phyloP scores from a whole-genome alignment of 2,329 filamentous ascomycete species.

The Botrytis porri region DNA sequence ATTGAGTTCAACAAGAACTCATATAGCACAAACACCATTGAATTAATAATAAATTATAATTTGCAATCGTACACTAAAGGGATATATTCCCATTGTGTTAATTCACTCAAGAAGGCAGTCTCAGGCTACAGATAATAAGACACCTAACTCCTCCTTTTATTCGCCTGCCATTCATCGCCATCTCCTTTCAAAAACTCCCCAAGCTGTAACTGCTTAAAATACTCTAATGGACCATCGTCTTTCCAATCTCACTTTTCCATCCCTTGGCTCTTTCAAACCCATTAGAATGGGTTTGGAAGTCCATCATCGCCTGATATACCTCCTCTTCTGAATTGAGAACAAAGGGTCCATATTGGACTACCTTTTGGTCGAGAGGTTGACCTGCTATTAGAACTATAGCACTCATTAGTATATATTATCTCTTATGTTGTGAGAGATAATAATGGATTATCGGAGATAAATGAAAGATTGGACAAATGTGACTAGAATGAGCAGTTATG shows the following conservation, averaged over 20 bases:
- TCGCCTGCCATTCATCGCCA: background rate
- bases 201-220: background rate
- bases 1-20: background rate
- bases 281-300: constrained; percentile 70
- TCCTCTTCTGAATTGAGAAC: constrained; percentile 71
- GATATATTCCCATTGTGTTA: no score
- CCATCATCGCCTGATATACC: constrained; percentile 72
- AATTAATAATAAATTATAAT: background rate
- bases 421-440: background rate
- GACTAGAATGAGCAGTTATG: background rate
- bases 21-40: background rate
- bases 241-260: constrained; percentile 86
- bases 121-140: background rate
- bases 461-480: background rate
- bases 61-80: no score
- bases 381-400: constrained; percentile 67
- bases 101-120: background rate
- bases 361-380: constrained; percentile 72
- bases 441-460: background rate
- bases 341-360: constrained; percentile 84
- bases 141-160: background rate
- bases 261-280: constrained; percentile 76
- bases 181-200: no score
- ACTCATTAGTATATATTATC: constrained; percentile 22
- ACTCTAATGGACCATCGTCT: constrained; percentile 41